These are phyloP conservation scores for Aspergillus puulaauensis DNA, from an alignment of 2,329 filamentous ascomycete genomes.

Conservation along the genomic window DNA sequence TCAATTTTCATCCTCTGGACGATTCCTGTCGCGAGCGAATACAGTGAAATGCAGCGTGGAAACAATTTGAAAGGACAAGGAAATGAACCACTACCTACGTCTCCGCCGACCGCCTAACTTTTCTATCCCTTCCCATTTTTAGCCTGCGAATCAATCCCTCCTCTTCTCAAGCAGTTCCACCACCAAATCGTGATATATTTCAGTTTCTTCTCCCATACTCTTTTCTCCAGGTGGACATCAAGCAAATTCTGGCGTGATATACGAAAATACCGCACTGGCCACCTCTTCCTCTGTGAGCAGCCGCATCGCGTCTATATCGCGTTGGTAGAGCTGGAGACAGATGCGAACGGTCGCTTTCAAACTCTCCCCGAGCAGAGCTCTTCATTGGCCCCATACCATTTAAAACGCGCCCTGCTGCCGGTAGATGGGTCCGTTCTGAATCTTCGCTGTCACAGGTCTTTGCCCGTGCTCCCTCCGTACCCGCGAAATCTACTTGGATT, in stretches of 20 bases:
- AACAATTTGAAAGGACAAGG: not conserved
- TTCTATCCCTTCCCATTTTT: slow-evolving; percentile 4
- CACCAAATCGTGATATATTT: not conserved
- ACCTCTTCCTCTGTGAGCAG: slow-evolving; percentile 7
- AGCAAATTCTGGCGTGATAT: not conserved
- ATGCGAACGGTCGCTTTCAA: slow-evolving; percentile 7
- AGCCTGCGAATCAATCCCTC: not conserved
- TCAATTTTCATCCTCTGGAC: not conserved
- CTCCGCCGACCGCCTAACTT: slow-evolving; percentile 7
- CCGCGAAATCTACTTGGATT: slow-evolving; percentile 4
- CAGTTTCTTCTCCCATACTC: not conserved
- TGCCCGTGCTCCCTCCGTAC: not conserved
- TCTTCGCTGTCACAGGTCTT: not conserved
- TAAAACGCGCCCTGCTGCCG: not conserved
- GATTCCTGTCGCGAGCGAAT: not conserved
- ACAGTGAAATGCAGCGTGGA: not conserved
- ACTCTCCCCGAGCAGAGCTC: slow-evolving; percentile 2
- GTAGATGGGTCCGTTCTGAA: not conserved
- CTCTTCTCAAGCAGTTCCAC: not conserved
- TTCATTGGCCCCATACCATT: not conserved
- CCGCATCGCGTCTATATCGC: slow-evolving; percentile 17
- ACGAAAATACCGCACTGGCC: slow-evolving; percentile 6
- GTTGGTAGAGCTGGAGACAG: slow-evolving; percentile 11
- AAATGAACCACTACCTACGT: not conserved
- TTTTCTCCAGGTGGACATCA: not conserved